Base-by-base conservation (phyloP, 805 yeast genomes). In the Starmerella apis region DNA sequence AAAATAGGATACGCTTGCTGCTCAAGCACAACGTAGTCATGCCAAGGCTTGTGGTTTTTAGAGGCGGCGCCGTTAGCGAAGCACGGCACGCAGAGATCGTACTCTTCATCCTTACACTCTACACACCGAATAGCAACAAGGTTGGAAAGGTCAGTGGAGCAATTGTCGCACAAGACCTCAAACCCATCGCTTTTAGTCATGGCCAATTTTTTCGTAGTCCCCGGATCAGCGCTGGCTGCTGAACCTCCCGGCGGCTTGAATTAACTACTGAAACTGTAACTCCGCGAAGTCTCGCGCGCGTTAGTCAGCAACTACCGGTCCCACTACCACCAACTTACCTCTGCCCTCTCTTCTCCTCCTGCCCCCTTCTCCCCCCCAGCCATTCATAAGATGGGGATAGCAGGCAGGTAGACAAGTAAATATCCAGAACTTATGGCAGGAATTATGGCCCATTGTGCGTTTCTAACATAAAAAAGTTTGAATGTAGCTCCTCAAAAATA, bases 51-150 rank as follows among this genome's bases (percentile, higher is more conserved):
- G 69, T 92, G 99, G 54, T 78, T 80, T 2, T 86, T 94, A 3
- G 92, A 77, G 20, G 77, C 69, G 14, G 76, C 70, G 13, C 98
- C 99, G 50, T 79, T 76, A 2, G 95, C 81, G 68, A 92, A 92
- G 65, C 99, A 92, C 2, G 95, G 95, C 4, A 94, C 97, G 71
- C 99, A 92, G n/a, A 92, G 70, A 65, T 92, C 98, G 61, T 90
- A 92, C 65, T 90, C 97, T 22, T 50, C 56, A 10, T 49, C 56
- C 3, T 79, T 72, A 67, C 98, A 94, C 30, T 79, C 81, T 0
- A 96, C 97, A 71, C 98, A 92, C 46, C 83, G 74, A 43, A 92
- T 81, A 54, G 97, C 75, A 43, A 92, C 92, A 57, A 96, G 71
- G 61, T 88, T 81, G 1, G 97, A 88, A 64, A 96, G 85, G 65